Conservation (phyloP, 495 filamentous ascomycete species). For the Hyaloscypha variabilis region DNA sequence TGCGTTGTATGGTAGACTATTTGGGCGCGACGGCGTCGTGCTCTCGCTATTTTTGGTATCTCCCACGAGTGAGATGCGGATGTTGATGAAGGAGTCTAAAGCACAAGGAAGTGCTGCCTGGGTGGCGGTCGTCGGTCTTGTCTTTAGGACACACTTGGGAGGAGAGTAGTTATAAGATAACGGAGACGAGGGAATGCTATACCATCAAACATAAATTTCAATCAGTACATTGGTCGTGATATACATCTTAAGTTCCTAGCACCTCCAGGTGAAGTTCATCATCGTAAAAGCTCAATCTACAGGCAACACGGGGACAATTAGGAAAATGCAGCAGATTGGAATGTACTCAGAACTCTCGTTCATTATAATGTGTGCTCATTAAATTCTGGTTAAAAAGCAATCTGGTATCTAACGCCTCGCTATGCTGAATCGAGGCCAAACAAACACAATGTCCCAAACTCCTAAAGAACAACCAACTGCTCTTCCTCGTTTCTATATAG, state of each 20-base stretch:
- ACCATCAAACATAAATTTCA: not conserved
- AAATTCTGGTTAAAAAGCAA: not conserved
- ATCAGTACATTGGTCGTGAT: too few species aligned
- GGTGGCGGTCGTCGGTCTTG: slow-evolving; percentile 1
- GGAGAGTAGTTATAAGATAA: not conserved
- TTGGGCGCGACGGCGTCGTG: slow-evolving; percentile 1
- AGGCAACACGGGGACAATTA: too few species aligned
- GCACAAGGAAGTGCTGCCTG: slow-evolving; percentile 2
- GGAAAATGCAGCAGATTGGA: too few species aligned
- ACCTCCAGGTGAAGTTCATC: too few species aligned
- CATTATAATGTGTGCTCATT: not conserved
- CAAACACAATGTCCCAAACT: not conserved
- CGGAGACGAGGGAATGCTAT: slow-evolving; percentile 12
- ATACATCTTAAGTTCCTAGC: too few species aligned
- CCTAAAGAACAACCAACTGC: slow-evolving; percentile 29
- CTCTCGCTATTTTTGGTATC: not conserved
- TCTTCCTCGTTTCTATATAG: slow-evolving; percentile 44
- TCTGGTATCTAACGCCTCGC: slow-evolving; percentile 1
- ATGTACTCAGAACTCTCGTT: not conserved
- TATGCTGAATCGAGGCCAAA: not conserved
- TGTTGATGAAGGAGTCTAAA: not conserved
- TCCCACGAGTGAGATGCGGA: not conserved
- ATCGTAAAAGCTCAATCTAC: too few species aligned
- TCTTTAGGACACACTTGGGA: slow-evolving; percentile 2
- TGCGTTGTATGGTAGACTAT: slow-evolving; percentile 17